Conservation (phyloP, 2,329 filamentous ascomycete species). For the Trichoderma guizhouense region DNA sequence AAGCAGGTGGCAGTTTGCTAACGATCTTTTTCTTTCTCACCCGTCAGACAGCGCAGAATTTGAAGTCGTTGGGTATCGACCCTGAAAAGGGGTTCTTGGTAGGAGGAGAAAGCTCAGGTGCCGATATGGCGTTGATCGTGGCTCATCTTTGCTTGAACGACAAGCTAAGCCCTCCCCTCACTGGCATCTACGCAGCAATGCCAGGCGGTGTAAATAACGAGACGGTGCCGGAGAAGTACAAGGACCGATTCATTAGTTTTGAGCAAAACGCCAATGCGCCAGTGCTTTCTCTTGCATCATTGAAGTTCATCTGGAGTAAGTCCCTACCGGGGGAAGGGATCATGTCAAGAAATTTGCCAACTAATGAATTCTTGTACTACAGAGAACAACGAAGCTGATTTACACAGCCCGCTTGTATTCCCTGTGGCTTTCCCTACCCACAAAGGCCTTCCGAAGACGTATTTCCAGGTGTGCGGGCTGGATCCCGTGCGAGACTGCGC, state of each 20-base stretch:
- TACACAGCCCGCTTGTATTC: conserved; percentile 26
- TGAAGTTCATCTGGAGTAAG: conserved; percentile 27
- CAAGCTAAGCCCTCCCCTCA: conserved; percentile 25
- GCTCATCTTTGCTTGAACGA: conserved; percentile 25
- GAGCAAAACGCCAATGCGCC: conserved; percentile 28
- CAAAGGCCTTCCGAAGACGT: conserved; percentile 30
- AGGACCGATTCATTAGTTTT: conserved; percentile 28
- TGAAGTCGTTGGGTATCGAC: conserved; percentile 25
- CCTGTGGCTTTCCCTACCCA: conserved; percentile 26
- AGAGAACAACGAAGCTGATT: conserved; percentile 29
- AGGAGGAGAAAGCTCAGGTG: conserved; percentile 30
- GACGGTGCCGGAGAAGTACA: conserved; percentile 29
- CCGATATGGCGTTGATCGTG: conserved; percentile 28
- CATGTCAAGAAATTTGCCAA: background rate
- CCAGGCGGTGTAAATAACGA: conserved; percentile 23
- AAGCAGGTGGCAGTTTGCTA: background rate
- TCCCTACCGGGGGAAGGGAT: background rate
- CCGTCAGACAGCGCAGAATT: conserved; percentile 19
- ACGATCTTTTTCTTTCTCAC: background rate
- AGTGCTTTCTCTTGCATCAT: conserved; percentile 23
- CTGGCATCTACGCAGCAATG: conserved; percentile 28
- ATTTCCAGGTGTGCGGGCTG: conserved; percentile 32
- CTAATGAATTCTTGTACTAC: background rate
- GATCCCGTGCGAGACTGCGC: conserved; percentile 31
- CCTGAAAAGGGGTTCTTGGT: conserved; percentile 26